Evolutionary conservation across 495 filamentous ascomycete genomes (phyloP).

Genomic region (Massariosphaeria phaeospora): DNA sequence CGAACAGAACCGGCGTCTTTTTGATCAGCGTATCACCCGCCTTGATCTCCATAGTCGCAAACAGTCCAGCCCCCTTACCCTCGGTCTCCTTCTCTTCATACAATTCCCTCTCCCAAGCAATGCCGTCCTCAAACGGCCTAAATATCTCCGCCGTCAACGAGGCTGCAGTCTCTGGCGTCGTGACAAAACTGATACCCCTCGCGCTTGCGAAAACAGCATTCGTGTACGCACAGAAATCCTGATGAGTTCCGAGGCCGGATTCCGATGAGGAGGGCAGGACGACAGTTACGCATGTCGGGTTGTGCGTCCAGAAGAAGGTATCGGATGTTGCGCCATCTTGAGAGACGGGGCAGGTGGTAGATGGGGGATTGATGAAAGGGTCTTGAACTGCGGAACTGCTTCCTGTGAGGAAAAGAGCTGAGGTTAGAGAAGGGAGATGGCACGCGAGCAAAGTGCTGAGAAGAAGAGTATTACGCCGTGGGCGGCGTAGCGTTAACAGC

Average conservation of each 20-base stretch:
- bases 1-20: conserved; percentile 13
- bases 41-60: conserved; percentile 2
- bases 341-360: not conserved
- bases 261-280: not conserved
- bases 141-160: not conserved
- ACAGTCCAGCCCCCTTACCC: conserved; percentile 15
- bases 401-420: conserved; percentile 3
- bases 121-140: conserved; percentile 1
- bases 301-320: conserved; percentile 2
- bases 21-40: conserved; percentile 12
- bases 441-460: not conserved
- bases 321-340: conserved; percentile 5
- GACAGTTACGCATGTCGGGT: conserved; percentile 8
- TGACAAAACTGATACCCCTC: conserved; percentile 21
- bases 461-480: not conserved
- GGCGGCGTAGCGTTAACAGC: not conserved
- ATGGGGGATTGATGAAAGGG: not conserved
- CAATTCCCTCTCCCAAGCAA: conserved; percentile 1
- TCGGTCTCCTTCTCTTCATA: conserved; percentile 12
- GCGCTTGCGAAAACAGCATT: conserved; percentile 6
- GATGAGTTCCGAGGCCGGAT: not conserved
- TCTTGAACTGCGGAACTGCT: conserved; percentile 2
- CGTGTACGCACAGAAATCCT: conserved; percentile 25
- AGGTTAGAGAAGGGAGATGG: not conserved
- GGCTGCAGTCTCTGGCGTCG: conserved; percentile 15